These are phyloP conservation scores for Ceratorhiza oryzae-sativae DNA, from an alignment of 1,284 basidiomycete genomes.

Conservation along the genomic window DNA sequence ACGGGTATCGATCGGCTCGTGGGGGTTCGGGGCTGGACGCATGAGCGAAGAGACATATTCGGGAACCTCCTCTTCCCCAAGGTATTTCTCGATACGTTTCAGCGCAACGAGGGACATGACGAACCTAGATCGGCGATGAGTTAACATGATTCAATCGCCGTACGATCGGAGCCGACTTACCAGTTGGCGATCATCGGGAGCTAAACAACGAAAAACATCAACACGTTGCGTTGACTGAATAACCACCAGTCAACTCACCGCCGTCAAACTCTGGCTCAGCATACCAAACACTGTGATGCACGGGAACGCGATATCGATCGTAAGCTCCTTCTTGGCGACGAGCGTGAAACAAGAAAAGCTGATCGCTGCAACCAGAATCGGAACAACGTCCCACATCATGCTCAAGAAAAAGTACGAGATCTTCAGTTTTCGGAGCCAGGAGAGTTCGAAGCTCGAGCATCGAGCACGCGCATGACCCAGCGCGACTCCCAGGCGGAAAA, in stretches of 20 bases:
- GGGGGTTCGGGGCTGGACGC: constrained; percentile 36
- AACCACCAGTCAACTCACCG: constrained; percentile 30
- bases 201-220: constrained; percentile 11
- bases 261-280: constrained; percentile 39
- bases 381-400: constrained; percentile 38
- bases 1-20: constrained; percentile 29
- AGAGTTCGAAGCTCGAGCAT: constrained; percentile 30
- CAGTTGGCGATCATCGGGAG: constrained; percentile 41
- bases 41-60: constrained; percentile 42
- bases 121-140: constrained; percentile 8
- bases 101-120: constrained; percentile 38
- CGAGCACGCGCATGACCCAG: constrained; percentile 35
- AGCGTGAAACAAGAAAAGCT: constrained; percentile 34
- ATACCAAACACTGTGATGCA: constrained; percentile 28
- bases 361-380: constrained; percentile 33
- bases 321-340: constrained; percentile 31
- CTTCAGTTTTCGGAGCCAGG: constrained; percentile 19
- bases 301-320: constrained; percentile 40
- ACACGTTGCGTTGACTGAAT: background rate
- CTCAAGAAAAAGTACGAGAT: background rate
- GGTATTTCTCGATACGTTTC: constrained; percentile 42
- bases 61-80: constrained; percentile 43
- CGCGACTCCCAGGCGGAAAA: constrained; percentile 39
- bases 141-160: background rate
- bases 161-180: background rate